Conservation (phyloP, 164 flowering plant species). For the Chloranthus sessilifolius region DNA sequence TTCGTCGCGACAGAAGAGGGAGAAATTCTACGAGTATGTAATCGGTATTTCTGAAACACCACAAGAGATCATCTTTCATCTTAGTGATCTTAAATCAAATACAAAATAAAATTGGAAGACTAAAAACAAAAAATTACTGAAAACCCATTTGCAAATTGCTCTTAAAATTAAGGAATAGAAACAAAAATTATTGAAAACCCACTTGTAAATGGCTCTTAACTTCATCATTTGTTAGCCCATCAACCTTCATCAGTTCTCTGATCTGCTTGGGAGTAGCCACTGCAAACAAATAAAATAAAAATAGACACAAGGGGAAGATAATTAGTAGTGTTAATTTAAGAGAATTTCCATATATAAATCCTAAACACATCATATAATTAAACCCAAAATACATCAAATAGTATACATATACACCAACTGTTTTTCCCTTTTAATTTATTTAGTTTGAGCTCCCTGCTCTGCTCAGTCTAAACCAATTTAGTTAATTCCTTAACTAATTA, state of each 20-base stretch:
- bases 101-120: neutral
- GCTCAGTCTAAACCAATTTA: too few species aligned
- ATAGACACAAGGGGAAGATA: too few species aligned
- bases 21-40: neutral
- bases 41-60: conserved; percentile 9
- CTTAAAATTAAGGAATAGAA: neutral
- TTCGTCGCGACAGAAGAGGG: neutral
- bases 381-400: too few species aligned
- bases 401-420: too few species aligned
- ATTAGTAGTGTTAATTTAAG: too few species aligned
- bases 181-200: conserved; percentile 10
- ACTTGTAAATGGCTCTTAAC: conserved; percentile 97
- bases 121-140: neutral
- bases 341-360: too few species aligned
- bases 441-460: too few species aligned
- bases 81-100: neutral
- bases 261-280: conserved; percentile 96
- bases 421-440: too few species aligned
- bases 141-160: conserved; percentile 8
- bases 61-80: neutral
- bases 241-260: conserved; percentile 85
- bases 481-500: too few species aligned
- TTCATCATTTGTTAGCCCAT: conserved; percentile 92
- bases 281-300: conserved; percentile 20
- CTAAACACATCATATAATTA: too few species aligned